Evolutionary conservation across 1,284 basidiomycete genomes (phyloP).

Genomic region (Leccinum discolor): DNA sequence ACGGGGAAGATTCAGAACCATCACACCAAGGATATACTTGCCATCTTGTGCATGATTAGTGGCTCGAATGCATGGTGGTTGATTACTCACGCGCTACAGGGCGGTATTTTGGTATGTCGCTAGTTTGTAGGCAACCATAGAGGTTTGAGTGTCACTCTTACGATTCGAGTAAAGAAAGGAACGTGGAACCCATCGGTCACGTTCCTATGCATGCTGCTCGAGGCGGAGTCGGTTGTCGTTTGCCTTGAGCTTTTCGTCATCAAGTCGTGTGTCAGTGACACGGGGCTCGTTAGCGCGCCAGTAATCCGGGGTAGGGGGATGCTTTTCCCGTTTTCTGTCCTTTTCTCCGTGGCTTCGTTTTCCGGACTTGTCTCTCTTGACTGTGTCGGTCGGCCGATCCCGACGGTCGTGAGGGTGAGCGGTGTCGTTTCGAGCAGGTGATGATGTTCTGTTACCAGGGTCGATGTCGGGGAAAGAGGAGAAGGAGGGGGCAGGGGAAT

Average conservation of each 20-base stretch:
- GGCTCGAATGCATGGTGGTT: slow-evolving; percentile 24
- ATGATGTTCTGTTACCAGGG: slow-evolving; percentile 30
- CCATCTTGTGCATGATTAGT: slow-evolving; percentile 66
- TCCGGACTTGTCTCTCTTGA: slow-evolving; percentile 24
- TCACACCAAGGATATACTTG: slow-evolving; percentile 56
- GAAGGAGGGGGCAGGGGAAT: slow-evolving; percentile 64
- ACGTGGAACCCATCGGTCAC: slow-evolving; percentile 30
- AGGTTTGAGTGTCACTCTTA: slow-evolving; percentile 58
- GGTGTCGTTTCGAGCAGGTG: slow-evolving; percentile 15
- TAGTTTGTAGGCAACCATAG: slow-evolving; percentile 58
- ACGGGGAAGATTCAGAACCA: too few species aligned
- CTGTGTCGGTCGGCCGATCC: slow-evolving; percentile 16
- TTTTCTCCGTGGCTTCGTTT: slow-evolving; percentile 29
- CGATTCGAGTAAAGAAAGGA: slow-evolving; percentile 64
- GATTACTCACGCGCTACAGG: slow-evolving; percentile 52
- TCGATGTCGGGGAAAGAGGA: slow-evolving; percentile 62
- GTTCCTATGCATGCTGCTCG: slow-evolving; percentile 22
- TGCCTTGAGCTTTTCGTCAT: slow-evolving; percentile 40
- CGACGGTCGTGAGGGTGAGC: slow-evolving; percentile 8
- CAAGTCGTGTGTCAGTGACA: slow-evolving; percentile 17
- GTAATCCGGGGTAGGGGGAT: slow-evolving; percentile 16
- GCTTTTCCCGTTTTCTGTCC: slow-evolving; percentile 31
- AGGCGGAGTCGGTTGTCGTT: slow-evolving; percentile 34
- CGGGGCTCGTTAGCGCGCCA: slow-evolving; percentile 17
- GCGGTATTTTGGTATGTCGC: slow-evolving; percentile 70